Conservation (phyloP, 225 moss, liverwort and hornwort species). For the Physcomitrellopsis africana region DNA sequence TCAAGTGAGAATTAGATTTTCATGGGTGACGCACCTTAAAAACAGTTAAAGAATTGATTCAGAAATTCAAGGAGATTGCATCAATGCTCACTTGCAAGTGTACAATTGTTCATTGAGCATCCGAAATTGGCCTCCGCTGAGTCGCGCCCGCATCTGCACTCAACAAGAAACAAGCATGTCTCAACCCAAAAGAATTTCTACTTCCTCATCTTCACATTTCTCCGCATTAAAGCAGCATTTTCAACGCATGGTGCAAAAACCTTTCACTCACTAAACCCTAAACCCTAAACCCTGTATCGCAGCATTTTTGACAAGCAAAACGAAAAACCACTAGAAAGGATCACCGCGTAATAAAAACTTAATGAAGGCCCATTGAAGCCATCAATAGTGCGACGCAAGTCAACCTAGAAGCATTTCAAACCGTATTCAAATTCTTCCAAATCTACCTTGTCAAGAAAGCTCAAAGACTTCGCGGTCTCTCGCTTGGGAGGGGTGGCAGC, state of each 20-base stretch:
- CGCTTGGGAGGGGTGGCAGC: neutral
- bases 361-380: neutral
- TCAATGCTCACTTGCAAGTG: constrained; percentile 67
- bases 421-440: neutral
- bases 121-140: constrained; percentile 88
- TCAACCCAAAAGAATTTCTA: neutral
- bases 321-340: too few species aligned
- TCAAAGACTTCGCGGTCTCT: neutral
- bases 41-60: neutral
- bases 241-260: neutral
- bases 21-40: neutral
- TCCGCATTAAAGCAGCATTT: neutral
- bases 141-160: constrained; percentile 80
- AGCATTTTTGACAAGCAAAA: too few species aligned
- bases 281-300: too few species aligned
- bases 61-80: neutral
- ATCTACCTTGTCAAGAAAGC: neutral
- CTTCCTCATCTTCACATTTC: neutral
- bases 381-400: neutral
- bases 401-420: neutral
- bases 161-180: constrained; percentile 15
- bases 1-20: neutral
- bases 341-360: neutral
- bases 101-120: constrained; percentile 96
- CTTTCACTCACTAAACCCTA: too few species aligned